phyloP scores from a whole-genome alignment of 1,284 basidiomycete species.

The Ustilago vetiveriae region DNA sequence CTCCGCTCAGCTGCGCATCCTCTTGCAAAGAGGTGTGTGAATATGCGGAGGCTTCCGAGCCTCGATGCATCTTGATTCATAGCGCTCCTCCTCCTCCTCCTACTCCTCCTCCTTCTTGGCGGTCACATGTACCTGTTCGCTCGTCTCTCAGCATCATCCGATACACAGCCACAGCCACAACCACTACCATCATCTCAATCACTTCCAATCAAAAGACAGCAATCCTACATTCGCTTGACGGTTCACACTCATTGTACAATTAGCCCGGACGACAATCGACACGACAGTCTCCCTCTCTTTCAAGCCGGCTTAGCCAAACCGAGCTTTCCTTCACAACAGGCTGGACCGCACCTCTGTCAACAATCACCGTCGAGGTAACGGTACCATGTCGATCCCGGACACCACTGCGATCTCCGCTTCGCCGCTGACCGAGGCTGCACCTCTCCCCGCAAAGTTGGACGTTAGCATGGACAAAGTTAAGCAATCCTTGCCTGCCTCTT shows the following conservation, averaged over 20 bases:
- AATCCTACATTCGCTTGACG: not conserved
- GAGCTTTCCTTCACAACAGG: too few species aligned
- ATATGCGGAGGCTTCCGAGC: slow-evolving; percentile 17
- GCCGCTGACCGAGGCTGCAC: not conserved
- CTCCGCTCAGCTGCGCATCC: too few species aligned
- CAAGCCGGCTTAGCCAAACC: too few species aligned
- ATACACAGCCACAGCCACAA: not conserved
- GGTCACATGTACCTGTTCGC: too few species aligned
- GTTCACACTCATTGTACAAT: not conserved
- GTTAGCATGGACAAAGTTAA: not conserved
- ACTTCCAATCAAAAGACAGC: too few species aligned
- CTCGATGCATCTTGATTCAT: not conserved
- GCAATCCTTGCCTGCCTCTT: not conserved
- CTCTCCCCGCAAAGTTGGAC: not conserved
- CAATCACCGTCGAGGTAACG: too few species aligned
- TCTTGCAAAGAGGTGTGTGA: too few species aligned
- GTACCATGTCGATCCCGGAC: slow-evolving; percentile 19
- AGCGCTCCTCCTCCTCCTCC: not conserved
- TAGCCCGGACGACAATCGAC: not conserved
- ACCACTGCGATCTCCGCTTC: slow-evolving; percentile 1
- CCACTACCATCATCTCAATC: not conserved
- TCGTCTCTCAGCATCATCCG: not conserved
- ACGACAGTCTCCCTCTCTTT: too few species aligned
- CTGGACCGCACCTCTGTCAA: too few species aligned
- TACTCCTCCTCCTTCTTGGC: slow-evolving; percentile 2